A percentile compares a stretch with the other conserved stretches of the same genome.
Evolutionary conservation across 1,284 basidiomycete genomes (phyloP).

Genomic region (Puccinia hordei): DNA sequence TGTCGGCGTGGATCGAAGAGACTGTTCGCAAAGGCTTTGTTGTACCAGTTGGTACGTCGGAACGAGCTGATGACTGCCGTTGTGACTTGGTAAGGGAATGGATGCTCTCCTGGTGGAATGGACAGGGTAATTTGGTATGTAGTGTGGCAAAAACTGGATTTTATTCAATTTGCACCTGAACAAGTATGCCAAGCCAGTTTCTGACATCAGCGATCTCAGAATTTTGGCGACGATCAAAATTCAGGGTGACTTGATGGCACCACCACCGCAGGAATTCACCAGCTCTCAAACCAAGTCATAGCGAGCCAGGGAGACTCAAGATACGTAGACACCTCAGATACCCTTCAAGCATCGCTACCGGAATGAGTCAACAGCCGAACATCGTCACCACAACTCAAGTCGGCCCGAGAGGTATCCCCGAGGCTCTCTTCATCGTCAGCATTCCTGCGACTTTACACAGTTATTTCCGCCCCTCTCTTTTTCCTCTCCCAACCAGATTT

Average conservation of each 20-base stretch:
- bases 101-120: too few relatives aligned
- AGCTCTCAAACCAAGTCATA: too few relatives aligned
- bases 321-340: not conserved
- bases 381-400: constrained; percentile 23
- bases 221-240: too few relatives aligned
- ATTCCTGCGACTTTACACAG: not conserved
- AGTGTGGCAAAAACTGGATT: not conserved
- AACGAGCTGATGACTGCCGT: constrained; percentile 3
- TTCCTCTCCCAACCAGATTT: not conserved
- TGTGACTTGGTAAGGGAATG: too few relatives aligned
- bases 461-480: not conserved
- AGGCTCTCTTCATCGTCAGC: constrained; percentile 44
- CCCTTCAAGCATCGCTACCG: not conserved
- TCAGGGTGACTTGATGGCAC: too few relatives aligned
- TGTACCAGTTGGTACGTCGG: constrained; percentile 20
- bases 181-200: not conserved
- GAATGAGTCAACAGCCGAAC: constrained; percentile 1
- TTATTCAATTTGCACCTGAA: not conserved
- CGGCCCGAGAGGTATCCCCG: constrained; percentile 38
- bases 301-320: not conserved
- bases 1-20: not conserved
- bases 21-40: not conserved
- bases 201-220: too few relatives aligned
- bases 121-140: too few relatives aligned
- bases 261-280: too few relatives aligned